Evolutionary conservation across 1,284 basidiomycete genomes (phyloP), one percentile per base, ranked within the genome.

Genomic region (Entoloma clypeatum): DNA sequence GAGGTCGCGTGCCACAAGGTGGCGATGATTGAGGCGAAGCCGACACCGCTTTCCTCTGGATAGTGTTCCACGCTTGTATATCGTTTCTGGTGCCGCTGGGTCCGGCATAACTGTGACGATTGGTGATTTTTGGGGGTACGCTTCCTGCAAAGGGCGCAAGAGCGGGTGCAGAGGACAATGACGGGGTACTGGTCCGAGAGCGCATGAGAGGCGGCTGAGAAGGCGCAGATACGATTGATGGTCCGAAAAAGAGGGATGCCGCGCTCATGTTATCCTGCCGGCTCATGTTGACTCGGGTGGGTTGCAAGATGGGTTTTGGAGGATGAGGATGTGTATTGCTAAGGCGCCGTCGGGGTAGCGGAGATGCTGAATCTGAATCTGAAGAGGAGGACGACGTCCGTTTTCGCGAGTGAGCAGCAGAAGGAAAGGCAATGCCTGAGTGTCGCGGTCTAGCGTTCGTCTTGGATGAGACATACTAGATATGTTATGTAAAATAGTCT

Each of bases 161-260:
- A 9, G 47, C 53, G 43, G 50, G 56, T 26, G 52, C 53, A 18
- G 56, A 48, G 18, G 58, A 57, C n/a, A 61, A 45, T 13, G 55
- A 52, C n/a, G n/a, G n/a, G 11, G 61, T 64, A 42, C 53, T 62
- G 27, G 60, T 64, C 32, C 67, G 57, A 9, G 60, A 53, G 36
- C 66, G 62, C 16, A 43, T 39, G 18, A 48, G 48, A 2, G 59
- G 48, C 37, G 41, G 40, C 17, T 30, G 36, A 26, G 48, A 42
- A 27, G 36, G 33, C 1, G 49, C 22, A 18, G 50, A 48, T 25
- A 71, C 65, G 43, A 86, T 82, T 21, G 75, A 52, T 5, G 84
- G 82, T 1, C 83, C 82, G 51, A 87, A 87, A 59, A 88, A 87
- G 5, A 84, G 58, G 0, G 83, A 81, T 3, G 80, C 82, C 2